Conservation (phyloP, 73 alveolate species). For the Tetrahymena malaccensis region DNA sequence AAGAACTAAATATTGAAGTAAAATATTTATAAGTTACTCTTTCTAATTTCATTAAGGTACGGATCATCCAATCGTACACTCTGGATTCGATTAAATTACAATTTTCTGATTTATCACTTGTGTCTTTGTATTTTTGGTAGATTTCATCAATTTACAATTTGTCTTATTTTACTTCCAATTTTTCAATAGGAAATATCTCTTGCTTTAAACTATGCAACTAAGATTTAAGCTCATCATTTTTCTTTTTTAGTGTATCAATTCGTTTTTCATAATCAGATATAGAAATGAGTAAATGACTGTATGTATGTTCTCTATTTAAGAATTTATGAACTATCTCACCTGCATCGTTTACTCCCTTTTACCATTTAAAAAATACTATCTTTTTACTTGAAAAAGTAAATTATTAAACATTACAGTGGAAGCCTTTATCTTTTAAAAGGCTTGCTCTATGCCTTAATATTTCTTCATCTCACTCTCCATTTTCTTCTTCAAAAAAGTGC, state of each 20-base stretch:
- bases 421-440: constrained; percentile 34
- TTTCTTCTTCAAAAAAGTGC: constrained; percentile 12
- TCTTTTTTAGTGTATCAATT: neutral
- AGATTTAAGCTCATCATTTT: constrained; percentile 6
- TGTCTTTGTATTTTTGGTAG: neutral
- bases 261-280: constrained; percentile 36
- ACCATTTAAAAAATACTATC: neutral
- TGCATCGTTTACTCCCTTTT: constrained; percentile 26
- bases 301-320: constrained; percentile 32
- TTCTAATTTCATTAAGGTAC: neutral
- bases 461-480: constrained; percentile 26
- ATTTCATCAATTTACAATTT: neutral
- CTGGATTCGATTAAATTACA: neutral
- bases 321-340: constrained; percentile 24
- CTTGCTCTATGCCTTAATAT: constrained; percentile 7
- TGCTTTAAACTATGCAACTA: neutral
- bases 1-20: neutral
- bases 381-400: neutral
- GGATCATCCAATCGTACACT: neutral
- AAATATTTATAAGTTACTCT: neutral
- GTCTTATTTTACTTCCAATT: neutral
- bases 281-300: constrained; percentile 18
- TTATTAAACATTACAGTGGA: neutral
- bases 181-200: constrained; percentile 16
- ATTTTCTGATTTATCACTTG: neutral